Evolutionary conservation across 1,284 basidiomycete species (phyloP).

Genomic region (Rhodotorula sp.): DNA sequence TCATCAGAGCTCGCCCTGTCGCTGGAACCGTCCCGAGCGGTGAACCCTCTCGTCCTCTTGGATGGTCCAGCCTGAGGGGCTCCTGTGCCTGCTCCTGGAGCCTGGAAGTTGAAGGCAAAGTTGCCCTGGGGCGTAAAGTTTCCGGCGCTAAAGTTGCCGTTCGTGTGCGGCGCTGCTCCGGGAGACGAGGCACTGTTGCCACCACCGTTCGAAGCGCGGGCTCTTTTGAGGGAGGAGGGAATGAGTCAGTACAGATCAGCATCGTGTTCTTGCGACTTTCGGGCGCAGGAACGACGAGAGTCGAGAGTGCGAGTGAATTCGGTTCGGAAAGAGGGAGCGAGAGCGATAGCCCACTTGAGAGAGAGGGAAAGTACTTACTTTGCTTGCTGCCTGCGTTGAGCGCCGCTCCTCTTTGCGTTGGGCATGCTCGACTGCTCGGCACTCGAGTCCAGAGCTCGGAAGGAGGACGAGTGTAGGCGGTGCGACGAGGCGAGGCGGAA

Average conservation of each 20-base stretch:
- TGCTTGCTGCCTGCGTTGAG: slow-evolving; percentile 1
- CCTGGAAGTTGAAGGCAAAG: slow-evolving; percentile 21
- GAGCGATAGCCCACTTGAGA: too few species aligned
- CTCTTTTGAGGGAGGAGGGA: slow-evolving; percentile 1
- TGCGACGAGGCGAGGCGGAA: too few species aligned
- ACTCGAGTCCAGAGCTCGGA: neutral
- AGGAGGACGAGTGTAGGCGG: too few species aligned
- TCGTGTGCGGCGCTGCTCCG: neutral
- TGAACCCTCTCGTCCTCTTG: too few species aligned
- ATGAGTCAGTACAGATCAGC: neutral
- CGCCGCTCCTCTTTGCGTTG: slow-evolving; percentile 30
- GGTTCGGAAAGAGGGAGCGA: neutral
- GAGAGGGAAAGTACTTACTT: neutral
- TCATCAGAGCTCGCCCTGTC: neutral
- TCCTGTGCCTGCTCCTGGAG: slow-evolving; percentile 2
- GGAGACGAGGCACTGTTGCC: neutral
- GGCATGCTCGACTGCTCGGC: slow-evolving; percentile 18
- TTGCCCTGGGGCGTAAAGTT: slow-evolving; percentile 28
- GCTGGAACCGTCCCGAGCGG: neutral
- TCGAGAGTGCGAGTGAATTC: too few species aligned
- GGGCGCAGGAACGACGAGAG: neutral
- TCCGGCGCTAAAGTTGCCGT: neutral
- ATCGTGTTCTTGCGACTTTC: too few species aligned
- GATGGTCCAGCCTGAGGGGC: too few species aligned
- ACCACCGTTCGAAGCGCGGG: slow-evolving; percentile 4